Evolutionary conservation across 441 rosid species (phyloP), one percentile per base, ranked within the genome.

Genomic region (Pelargonium cotyledonis): DNA sequence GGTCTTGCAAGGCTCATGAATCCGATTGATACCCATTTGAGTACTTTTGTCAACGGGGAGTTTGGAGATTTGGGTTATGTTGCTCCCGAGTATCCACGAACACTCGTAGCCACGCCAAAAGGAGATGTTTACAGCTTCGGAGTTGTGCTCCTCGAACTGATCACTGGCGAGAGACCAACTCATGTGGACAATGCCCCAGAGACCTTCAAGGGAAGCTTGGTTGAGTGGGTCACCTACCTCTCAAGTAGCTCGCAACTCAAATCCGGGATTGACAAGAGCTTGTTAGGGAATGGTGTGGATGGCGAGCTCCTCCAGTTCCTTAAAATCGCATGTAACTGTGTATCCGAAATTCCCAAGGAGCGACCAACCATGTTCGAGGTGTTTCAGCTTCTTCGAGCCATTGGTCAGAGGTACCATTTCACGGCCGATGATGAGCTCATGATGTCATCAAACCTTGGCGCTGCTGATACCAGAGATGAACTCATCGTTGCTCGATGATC

Each of bases 401-500:
- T 53, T 8, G 58, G 58, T 18, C 19, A 53, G 58, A 15, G 58
- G 11, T 53, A 53, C 19, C 58, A 53, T 53, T 53, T 53, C 58
- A 53, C 58, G 2, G 11, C 58, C 7, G 58, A 53, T 4, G 58
- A 53, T 4, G 58, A 53, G 58, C 6, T 53, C 58, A 53, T 53
- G 58, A 53, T 53, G 58, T 19, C 58, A 15, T 53, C 58, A 2
- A 8, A 53, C 58, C 58, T 53, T 6, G 58, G 58, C 2, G 7
- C 15, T 8, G 58, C 58, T 53, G 58, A 53, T 15, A n/a, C 58
- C 19, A 6, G 58, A 15, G 58, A 53, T 53, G 58, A 53, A 15
- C 58, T 53, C 58, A 53, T 53, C 21, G 58, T 53, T 15, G 58
- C 58, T 15, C 58, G 58, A n/a, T 53, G 58, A 53, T 53, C 58